A percentile compares a stretch with the other conserved stretches of the same genome.
Conservation (phyloP, 2,329 filamentous ascomycete species). For the Claviceps sp. region DNA sequence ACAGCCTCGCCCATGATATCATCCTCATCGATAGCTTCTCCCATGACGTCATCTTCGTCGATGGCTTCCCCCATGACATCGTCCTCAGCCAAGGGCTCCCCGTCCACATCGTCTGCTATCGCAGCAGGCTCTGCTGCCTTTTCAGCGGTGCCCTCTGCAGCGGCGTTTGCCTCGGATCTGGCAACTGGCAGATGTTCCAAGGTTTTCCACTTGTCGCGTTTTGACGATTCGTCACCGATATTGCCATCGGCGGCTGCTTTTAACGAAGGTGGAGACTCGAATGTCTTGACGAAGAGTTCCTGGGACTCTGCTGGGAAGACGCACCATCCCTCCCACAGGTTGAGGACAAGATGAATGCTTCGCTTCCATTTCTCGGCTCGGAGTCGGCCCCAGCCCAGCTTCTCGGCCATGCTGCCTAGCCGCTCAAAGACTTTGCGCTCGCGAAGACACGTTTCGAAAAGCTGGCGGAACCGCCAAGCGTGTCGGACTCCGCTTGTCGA, state of each 20-base stretch:
- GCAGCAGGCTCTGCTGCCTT: neutral
- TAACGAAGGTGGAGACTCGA: conserved; percentile 51
- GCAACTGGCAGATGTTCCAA: conserved; percentile 24
- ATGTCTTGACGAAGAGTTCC: conserved; percentile 54
- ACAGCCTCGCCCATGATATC: conserved; percentile 27
- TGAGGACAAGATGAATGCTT: conserved; percentile 54
- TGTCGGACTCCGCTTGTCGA: conserved; percentile 68
- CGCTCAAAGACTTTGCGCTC: conserved; percentile 58
- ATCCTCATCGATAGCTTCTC: conserved; percentile 30
- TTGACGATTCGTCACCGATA: conserved; percentile 12
- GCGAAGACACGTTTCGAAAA: conserved; percentile 63
- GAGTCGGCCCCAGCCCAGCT: conserved; percentile 64
- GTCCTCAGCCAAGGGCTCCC: conserved; percentile 27
- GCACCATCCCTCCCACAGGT: conserved; percentile 59
- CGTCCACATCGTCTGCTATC: conserved; percentile 26
- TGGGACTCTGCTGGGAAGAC: conserved; percentile 64
- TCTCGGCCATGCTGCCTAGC: conserved; percentile 60
- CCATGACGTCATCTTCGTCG: conserved; percentile 34
- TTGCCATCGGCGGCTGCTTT: conserved; percentile 15
- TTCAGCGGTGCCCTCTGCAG: conserved; percentile 3
- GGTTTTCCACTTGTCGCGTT: conserved; percentile 35
- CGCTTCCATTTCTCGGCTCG: conserved; percentile 77
- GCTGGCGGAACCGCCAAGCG: conserved; percentile 73
- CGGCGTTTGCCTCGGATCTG: conserved; percentile 6
- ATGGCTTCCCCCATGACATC: conserved; percentile 31